Percentiles rank a stretch among this genome's conserved stretches.
Evolutionary conservation across 225 moss, liverwort and hornwort species (phyloP).

Genomic region (Sphagnum contortum): DNA sequence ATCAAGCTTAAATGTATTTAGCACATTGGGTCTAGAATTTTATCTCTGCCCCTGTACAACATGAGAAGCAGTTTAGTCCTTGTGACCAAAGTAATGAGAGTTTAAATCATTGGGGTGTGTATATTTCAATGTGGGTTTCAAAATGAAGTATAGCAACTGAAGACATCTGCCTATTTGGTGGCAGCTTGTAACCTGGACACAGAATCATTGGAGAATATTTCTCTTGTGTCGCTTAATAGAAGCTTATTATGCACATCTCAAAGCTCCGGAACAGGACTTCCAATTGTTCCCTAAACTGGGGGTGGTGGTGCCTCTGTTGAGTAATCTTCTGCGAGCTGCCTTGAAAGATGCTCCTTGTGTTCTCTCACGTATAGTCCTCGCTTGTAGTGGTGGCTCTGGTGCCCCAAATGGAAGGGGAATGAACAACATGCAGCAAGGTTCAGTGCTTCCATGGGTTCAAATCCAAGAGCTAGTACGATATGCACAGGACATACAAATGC

Average conservation of each 20-base stretch:
- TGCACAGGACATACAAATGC: constrained; percentile 69
- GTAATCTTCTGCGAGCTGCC: too few species aligned
- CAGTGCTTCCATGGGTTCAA: constrained; percentile 40
- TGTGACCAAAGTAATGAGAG: too few species aligned
- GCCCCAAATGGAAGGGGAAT: background rate
- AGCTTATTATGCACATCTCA: constrained; percentile 41
- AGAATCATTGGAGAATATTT: constrained; percentile 62
- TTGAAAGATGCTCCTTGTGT: constrained; percentile 75
- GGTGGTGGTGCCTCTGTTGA: constrained; percentile 39
- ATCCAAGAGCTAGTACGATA: constrained; percentile 76
- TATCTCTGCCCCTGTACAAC: too few species aligned
- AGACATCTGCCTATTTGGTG: background rate
- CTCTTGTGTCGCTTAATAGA: constrained; percentile 52
- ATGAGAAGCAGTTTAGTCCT: too few species aligned
- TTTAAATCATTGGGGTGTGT: too few species aligned
- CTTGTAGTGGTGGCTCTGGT: constrained; percentile 63
- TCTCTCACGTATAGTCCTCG: constrained; percentile 66
- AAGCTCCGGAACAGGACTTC: constrained; percentile 32
- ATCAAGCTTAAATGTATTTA: too few species aligned
- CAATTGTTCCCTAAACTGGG: constrained; percentile 39
- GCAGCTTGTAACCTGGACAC: constrained; percentile 56
- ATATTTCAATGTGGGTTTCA: too few species aligned
- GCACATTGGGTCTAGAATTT: too few species aligned
- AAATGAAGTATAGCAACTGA: too few species aligned
- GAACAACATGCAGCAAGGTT: too few species aligned